Evolutionary conservation across 257 asterid species (phyloP).

Genomic region (Salvia miltiorrhiza): DNA sequence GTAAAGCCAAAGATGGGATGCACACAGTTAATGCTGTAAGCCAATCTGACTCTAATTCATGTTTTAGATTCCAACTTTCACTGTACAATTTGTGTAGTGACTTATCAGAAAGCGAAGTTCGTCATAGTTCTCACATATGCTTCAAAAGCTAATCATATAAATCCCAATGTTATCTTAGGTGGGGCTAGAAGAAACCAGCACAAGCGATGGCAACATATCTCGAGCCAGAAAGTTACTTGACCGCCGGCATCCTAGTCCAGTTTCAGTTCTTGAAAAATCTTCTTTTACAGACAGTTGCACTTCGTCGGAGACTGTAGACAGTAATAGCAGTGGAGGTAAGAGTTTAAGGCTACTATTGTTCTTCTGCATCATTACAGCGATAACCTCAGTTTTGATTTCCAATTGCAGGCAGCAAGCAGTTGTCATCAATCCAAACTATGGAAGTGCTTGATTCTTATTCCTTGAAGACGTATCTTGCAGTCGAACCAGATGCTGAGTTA

Average conservation of each 20-base stretch:
- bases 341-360: neutral
- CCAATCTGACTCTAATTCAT: constrained; percentile 23
- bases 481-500: constrained; percentile 53
- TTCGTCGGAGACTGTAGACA: constrained; percentile 47
- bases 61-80: constrained; percentile 19
- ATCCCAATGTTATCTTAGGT: constrained; percentile 28
- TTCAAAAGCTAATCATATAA: neutral
- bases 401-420: constrained; percentile 60
- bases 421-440: constrained; percentile 54
- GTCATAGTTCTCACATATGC: neutral
- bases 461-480: constrained; percentile 30
- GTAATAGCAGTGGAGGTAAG: constrained; percentile 55
- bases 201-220: constrained; percentile 24
- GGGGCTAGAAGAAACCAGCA: constrained; percentile 33
- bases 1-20: constrained; percentile 29
- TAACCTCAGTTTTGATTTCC: neutral
- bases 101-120: neutral
- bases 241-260: constrained; percentile 48
- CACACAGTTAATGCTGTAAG: constrained; percentile 34
- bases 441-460: constrained; percentile 46
- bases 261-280: constrained; percentile 50
- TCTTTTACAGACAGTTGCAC: constrained; percentile 41
- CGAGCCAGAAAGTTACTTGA: constrained; percentile 38
- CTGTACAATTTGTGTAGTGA: neutral
- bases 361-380: neutral